These are phyloP conservation scores for Tinospora cordifolia DNA, from an alignment of 164 flowering plant species.

Conservation along the genomic window DNA sequence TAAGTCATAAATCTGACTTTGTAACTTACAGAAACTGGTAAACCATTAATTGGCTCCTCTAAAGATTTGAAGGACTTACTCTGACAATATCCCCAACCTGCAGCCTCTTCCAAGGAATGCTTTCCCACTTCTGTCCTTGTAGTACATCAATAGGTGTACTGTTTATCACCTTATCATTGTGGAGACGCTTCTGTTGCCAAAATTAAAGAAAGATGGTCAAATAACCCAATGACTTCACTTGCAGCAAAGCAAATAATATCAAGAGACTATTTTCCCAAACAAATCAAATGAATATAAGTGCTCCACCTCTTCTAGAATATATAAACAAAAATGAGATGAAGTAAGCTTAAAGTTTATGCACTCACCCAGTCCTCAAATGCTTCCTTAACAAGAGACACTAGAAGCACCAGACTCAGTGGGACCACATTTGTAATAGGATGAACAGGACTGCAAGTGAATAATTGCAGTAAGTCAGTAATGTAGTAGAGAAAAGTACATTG, in stretches of 20 bases:
- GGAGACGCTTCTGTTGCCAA: constrained; percentile 76
- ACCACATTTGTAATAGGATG: constrained; percentile 81
- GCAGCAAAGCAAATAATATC: not conserved
- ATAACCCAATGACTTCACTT: not conserved
- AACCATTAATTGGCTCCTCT: not conserved
- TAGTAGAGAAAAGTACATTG: not conserved
- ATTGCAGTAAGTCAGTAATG: not conserved
- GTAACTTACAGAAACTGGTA: no score
- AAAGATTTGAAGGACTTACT: constrained; percentile 40
- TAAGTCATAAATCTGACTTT: no score
- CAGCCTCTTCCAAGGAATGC: constrained; percentile 75
- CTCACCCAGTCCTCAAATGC: constrained; percentile 99
- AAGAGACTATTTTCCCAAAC: not conserved
- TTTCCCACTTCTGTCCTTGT: constrained; percentile 72
- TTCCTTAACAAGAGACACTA: constrained; percentile 87
- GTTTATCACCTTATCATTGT: constrained; percentile 78
- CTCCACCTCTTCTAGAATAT: no score
- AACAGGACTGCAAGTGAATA: constrained; percentile 70
- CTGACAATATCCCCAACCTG: constrained; percentile 90
- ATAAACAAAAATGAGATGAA: no score
- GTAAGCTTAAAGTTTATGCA: constrained; percentile 4
- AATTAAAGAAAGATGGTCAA: not conserved
- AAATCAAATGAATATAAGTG: not conserved
- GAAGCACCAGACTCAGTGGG: constrained; percentile 78
- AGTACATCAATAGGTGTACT: constrained; percentile 61